Evolutionary conservation across 805 yeast species (phyloP), one percentile per base, ranked within the genome.

Genomic region (Ogataea dorogensis): DNA sequence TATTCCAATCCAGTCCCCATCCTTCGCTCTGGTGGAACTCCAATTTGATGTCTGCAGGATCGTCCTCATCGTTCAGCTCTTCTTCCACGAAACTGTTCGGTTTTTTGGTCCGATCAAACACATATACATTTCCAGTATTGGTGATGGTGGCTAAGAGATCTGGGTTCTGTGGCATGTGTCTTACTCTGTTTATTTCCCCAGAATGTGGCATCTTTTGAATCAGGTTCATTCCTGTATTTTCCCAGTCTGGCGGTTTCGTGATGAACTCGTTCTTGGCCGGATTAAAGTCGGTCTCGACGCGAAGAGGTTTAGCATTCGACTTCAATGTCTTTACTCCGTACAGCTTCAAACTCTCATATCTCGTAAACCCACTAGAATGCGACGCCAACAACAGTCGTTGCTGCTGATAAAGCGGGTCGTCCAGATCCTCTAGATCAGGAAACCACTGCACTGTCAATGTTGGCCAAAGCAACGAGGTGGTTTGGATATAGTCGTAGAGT

Each of bases 41-140:
- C 28, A 51, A 47, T 24, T 41, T 38, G 14, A 54, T 49, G 37
- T 52, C 67, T 9, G 51, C 44, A 4, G 50, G 33, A 29, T 51
- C 54, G 17, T 42, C 45, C 11, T 42, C 39, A 7, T 34, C 33
- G 7, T 37, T 36, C 24, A 48, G 33, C 31, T 17, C 47, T 24
- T 28, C 41, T 37, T 83, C 82, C 4, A 36, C 37, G 26, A 42
- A 59, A 21, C 43, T 52, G 32, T 56, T 59, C 10, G 87, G 71
- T 56, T 86, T 95, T 55, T 86, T 87, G 0, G 97, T 88, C 48
- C 93, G 70, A 58, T 89, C 95, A 58, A 80, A 86, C 4, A 89
- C 61, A 33, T 71, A 75, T 9, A 81, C 65, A 10, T 71, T 65
- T 1, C 96, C 96, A 20, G 63, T 56, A 26, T 81, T 76, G 27